Percentiles rank a stretch among this genome's conserved stretches.
Conservation (phyloP, 2,329 filamentous ascomycete genomes). For the Penicillium sp. region DNA sequence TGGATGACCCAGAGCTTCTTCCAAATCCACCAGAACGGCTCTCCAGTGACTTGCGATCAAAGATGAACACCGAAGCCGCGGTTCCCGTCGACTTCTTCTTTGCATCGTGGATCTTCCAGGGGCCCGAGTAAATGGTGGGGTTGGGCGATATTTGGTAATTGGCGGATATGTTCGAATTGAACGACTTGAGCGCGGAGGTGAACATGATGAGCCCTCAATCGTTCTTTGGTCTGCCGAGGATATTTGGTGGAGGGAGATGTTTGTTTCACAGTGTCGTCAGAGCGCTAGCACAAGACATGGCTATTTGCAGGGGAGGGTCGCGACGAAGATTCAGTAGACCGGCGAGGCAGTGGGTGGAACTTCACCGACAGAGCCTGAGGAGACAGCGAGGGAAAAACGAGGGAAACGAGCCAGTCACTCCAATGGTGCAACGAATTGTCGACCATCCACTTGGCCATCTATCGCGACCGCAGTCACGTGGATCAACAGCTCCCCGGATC, state of each 20-base stretch:
- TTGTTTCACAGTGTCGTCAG: conserved; percentile 16
- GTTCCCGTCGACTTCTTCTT: conserved; percentile 96
- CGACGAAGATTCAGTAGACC: neutral
- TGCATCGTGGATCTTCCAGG: conserved; percentile 97
- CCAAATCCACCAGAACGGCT: conserved; percentile 63
- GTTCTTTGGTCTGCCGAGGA: neutral
- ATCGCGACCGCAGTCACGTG: conserved; percentile 10
- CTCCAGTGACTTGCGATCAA: conserved; percentile 86
- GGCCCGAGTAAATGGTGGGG: conserved; percentile 77
- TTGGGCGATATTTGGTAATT: conserved; percentile 83
- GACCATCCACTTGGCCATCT: neutral
- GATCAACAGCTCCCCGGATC: conserved; percentile 6
- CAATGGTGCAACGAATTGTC: neutral
- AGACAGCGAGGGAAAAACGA: neutral
- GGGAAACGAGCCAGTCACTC: neutral
- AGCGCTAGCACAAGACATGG: conserved; percentile 2
- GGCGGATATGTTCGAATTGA: conserved; percentile 86
- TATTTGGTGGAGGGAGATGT: conserved; percentile 1
- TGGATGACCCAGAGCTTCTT: conserved; percentile 62
- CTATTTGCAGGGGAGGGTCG: neutral
- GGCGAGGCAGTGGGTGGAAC: neutral
- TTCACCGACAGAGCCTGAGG: neutral
- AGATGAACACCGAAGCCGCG: conserved; percentile 86
- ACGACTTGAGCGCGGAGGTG: conserved; percentile 88
- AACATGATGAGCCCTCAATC: conserved; percentile 67